These are phyloP conservation scores for Phalaenopsis hybrid DNA, from an alignment of 116 monocot species.

Conservation along the genomic window DNA sequence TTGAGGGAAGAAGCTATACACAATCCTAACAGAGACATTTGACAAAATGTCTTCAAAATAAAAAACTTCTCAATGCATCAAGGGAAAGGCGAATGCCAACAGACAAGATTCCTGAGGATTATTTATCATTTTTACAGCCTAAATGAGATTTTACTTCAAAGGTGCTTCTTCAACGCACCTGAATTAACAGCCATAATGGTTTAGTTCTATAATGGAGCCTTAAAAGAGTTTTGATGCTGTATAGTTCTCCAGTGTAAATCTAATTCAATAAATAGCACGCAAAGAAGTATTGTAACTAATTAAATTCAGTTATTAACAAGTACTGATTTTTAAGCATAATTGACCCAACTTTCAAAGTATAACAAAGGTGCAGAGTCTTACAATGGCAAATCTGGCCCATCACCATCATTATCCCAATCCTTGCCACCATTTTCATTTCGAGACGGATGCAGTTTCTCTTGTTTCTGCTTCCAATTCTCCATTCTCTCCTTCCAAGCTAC, in stretches of 20 bases:
- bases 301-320: not conserved
- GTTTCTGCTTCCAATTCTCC: conserved; percentile 57
- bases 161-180: not conserved
- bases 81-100: not conserved
- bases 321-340: not conserved
- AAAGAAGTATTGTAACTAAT: not conserved
- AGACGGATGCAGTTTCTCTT: conserved; percentile 29
- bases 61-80: not conserved
- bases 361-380: conserved; percentile 8
- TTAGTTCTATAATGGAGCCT: not conserved
- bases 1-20: not conserved
- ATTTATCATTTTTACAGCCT: not conserved
- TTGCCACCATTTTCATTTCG: conserved; percentile 24
- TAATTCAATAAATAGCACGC: not conserved
- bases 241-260: not conserved
- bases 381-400: conserved; percentile 33
- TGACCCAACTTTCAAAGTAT: not conserved
- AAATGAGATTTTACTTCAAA: not conserved
- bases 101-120: not conserved
- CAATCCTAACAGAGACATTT: not conserved
- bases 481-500: conserved; percentile 61
- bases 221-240: not conserved
- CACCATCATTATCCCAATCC: conserved; percentile 30
- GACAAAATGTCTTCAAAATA: not conserved
- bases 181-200: not conserved